These are phyloP conservation scores for Pseudozyma sp. DNA, from an alignment of 1,284 basidiomycete species.

Conservation along the genomic window DNA sequence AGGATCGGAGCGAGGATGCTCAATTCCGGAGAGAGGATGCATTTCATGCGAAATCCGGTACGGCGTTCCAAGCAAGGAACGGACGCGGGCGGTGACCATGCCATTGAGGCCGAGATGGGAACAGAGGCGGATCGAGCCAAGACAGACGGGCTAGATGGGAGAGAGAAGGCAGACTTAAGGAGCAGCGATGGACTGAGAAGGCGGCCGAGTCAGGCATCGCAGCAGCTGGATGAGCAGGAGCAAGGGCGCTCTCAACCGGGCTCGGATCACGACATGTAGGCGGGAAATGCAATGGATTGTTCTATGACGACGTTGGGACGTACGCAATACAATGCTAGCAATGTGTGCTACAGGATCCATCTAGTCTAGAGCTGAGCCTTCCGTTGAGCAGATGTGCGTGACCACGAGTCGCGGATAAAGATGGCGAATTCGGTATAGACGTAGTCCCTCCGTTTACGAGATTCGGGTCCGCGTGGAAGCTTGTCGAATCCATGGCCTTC, in stretches of 20 bases:
- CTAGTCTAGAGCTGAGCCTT: slow-evolving; percentile 11
- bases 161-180: background rate
- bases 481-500: slow-evolving; percentile 66
- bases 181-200: slow-evolving; percentile 1
- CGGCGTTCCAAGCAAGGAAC: background rate
- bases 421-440: slow-evolving; percentile 34
- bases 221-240: slow-evolving; percentile 31
- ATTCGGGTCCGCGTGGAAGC: slow-evolving; percentile 34
- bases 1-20: slow-evolving; percentile 13
- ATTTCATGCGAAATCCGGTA: slow-evolving; percentile 5
- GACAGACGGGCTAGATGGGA: background rate
- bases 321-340: too few species aligned
- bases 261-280: background rate
- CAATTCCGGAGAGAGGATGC: slow-evolving; percentile 16
- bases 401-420: slow-evolving; percentile 62
- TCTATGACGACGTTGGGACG: too few species aligned
- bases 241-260: slow-evolving; percentile 6
- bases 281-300: background rate
- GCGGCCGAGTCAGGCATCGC: slow-evolving; percentile 8
- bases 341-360: background rate
- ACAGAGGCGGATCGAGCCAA: background rate
- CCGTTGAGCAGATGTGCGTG: slow-evolving; percentile 1
- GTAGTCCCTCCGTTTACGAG: slow-evolving; percentile 33
- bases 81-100: background rate
- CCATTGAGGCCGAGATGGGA: background rate